Percentiles rank a stretch among this genome's conserved stretches.
Conservation (phyloP, 2,329 filamentous ascomycete species). For the Fusarium abutilonis region DNA sequence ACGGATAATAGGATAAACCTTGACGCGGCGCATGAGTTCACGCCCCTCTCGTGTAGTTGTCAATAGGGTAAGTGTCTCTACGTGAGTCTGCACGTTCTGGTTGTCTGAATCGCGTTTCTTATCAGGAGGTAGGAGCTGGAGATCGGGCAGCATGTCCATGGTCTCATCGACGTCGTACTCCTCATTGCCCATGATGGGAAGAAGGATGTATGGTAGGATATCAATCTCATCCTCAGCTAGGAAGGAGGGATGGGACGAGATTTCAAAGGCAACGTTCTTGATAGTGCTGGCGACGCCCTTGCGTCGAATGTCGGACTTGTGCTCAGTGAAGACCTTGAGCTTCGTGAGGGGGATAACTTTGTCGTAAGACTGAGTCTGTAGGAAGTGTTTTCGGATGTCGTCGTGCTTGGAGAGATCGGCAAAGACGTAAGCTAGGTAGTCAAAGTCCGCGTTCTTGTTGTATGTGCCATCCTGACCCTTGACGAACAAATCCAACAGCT, state of each 20-base stretch:
- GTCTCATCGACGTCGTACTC: conserved; percentile 89
- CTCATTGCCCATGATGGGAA: conserved; percentile 88
- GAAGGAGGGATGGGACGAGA: conserved; percentile 75
- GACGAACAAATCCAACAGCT: conserved; percentile 95
- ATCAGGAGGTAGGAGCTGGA: conserved; percentile 88
- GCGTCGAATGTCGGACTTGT: conserved; percentile 81
- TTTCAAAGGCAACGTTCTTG: conserved; percentile 91
- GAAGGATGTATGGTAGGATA: conserved; percentile 85
- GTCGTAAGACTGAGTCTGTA: conserved; percentile 79
- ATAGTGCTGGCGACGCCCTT: conserved; percentile 96
- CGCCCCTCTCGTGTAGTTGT: conserved; percentile 81
- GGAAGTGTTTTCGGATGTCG: conserved; percentile 78
- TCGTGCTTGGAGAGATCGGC: conserved; percentile 88
- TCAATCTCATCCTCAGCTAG: conserved; percentile 78
- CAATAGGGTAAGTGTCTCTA: conserved; percentile 87
- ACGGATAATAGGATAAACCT: conserved; percentile 88
- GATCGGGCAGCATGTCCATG: conserved; percentile 85
- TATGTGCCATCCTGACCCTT: conserved; percentile 84
- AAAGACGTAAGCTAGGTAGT: conserved; percentile 94
- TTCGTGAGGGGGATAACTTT: conserved; percentile 88
- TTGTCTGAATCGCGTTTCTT: conserved; percentile 84
- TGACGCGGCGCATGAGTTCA: conserved; percentile 76
- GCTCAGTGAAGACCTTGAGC: conserved; percentile 93
- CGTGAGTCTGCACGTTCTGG: conserved; percentile 82
- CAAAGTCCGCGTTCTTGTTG: conserved; percentile 86